Percentiles rank a stretch among this genome's conserved stretches.
These are phyloP conservation scores for Trebouxia sp. DNA, from an alignment of 139 green algal species.

Conservation along the genomic window DNA sequence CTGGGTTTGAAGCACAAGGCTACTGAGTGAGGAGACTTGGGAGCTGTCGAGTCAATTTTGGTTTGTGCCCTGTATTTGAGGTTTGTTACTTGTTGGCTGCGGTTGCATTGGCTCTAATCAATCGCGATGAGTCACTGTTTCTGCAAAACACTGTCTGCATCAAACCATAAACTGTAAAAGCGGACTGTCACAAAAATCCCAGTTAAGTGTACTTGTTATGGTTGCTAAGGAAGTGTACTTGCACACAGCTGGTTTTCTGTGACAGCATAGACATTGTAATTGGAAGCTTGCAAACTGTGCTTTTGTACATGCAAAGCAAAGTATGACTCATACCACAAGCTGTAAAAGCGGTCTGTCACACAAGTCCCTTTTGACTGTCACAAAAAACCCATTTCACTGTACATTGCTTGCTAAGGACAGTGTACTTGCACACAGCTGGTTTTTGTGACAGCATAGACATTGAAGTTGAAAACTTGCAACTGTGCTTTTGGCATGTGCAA, in stretches of 20 bases:
- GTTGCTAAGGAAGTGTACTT: no score
- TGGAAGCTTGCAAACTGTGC: conserved; percentile 3
- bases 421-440: background rate
- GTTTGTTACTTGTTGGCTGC: no score
- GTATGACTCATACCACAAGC: conserved; percentile 3
- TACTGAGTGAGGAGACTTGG: background rate
- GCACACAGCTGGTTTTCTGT: conserved; percentile 9
- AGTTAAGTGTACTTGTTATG: no score
- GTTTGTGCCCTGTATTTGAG: no score
- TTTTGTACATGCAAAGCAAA: background rate
- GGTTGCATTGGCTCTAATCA: no score
- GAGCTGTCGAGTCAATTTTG: no score
- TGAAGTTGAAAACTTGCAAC: conserved; percentile 19
- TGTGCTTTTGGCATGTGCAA: background rate
- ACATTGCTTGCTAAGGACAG: conserved; percentile 6
- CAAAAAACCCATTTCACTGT: background rate
- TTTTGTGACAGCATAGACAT: conserved; percentile 6
- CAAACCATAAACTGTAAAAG: no score
- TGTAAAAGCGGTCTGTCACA: conserved; percentile 17
- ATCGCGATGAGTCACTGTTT: no score
- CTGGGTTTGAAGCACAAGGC: background rate
- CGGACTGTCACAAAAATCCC: no score
- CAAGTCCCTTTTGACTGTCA: no score
- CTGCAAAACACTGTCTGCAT: no score
- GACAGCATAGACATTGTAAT: background rate